phyloP scores from a whole-genome alignment of 805 yeast species.

The Maudiozyma turicensis region DNA sequence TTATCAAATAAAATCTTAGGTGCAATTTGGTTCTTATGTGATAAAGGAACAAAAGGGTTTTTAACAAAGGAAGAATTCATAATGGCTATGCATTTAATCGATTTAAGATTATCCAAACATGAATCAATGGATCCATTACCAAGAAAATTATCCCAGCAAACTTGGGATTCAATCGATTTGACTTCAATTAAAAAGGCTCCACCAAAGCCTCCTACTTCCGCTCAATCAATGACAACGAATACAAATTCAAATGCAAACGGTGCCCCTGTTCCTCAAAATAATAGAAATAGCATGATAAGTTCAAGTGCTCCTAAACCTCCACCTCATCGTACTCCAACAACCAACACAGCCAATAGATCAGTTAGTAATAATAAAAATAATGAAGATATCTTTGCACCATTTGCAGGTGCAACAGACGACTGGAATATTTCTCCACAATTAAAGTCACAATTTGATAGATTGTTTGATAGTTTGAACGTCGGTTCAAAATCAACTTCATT shows the following conservation, averaged over 20 bases:
- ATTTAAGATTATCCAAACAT: conserved; percentile 48
- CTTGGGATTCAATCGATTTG: conserved; percentile 31
- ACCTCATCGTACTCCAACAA: neutral
- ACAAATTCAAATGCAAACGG: neutral
- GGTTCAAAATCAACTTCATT: conserved; percentile 47
- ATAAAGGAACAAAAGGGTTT: conserved; percentile 61
- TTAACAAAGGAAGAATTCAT: conserved; percentile 68
- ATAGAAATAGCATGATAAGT: neutral
- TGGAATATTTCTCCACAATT: conserved; percentile 64
- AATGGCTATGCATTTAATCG: conserved; percentile 91
- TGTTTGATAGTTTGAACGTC: conserved; percentile 68
- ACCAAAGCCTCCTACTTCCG: neutral
- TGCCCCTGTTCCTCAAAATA: neutral
- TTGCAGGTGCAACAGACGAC: conserved; percentile 21
- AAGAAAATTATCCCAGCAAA: conserved; percentile 31
- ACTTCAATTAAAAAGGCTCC: conserved; percentile 2
- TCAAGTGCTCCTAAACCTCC: conserved; percentile 1
- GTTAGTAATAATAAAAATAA: neutral
- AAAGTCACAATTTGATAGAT: conserved; percentile 62
- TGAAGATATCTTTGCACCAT: neutral
- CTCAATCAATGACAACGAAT: neutral
- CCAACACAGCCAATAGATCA: neutral
- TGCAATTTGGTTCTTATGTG: conserved; percentile 82
- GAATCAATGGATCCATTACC: conserved; percentile 56
- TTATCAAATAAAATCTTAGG: conserved; percentile 69